Conservation (phyloP, 179 eudicot species). For the Beta macrorhiza region DNA sequence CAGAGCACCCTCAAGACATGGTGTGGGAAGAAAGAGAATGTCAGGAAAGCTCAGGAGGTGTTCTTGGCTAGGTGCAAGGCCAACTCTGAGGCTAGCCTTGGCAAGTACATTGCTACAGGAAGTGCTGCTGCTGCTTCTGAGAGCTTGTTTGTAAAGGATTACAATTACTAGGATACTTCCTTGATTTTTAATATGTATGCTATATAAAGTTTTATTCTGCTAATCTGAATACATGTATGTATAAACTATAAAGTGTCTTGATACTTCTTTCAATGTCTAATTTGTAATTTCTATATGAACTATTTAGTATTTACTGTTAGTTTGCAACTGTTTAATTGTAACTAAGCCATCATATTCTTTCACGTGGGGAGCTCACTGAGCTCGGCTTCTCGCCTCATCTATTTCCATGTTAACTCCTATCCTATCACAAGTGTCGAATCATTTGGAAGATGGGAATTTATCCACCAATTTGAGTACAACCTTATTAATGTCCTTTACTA, state of each 20-base stretch:
- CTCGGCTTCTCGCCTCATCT: too few relatives aligned
- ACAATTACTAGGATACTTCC: slow-evolving; percentile 50
- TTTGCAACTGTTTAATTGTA: too few relatives aligned
- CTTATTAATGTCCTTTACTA: too few relatives aligned
- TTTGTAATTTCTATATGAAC: background rate
- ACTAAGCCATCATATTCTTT: too few relatives aligned
- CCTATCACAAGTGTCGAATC: too few relatives aligned
- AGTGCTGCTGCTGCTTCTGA: slow-evolving; percentile 38
- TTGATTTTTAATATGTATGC: background rate
- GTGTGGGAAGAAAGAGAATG: slow-evolving; percentile 76
- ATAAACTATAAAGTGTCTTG: too few relatives aligned
- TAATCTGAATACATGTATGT: background rate
- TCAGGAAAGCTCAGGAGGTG: slow-evolving; percentile 59
- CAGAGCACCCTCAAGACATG: slow-evolving; percentile 81
- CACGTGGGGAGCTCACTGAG: too few relatives aligned
- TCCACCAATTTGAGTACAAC: too few relatives aligned
- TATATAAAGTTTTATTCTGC: background rate
- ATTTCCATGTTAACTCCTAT: too few relatives aligned
- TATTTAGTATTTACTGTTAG: background rate
- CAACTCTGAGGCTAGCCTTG: slow-evolving; percentile 75
- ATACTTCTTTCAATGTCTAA: background rate
- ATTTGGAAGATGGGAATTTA: too few relatives aligned
- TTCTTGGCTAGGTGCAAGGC: slow-evolving; percentile 74
- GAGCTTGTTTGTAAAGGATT: slow-evolving; percentile 72
- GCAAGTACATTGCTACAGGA: slow-evolving; percentile 52